These are phyloP conservation scores for Globisporangium sylvaticum DNA, from an alignment of 352 stramenopile species.

Conservation along the genomic window DNA sequence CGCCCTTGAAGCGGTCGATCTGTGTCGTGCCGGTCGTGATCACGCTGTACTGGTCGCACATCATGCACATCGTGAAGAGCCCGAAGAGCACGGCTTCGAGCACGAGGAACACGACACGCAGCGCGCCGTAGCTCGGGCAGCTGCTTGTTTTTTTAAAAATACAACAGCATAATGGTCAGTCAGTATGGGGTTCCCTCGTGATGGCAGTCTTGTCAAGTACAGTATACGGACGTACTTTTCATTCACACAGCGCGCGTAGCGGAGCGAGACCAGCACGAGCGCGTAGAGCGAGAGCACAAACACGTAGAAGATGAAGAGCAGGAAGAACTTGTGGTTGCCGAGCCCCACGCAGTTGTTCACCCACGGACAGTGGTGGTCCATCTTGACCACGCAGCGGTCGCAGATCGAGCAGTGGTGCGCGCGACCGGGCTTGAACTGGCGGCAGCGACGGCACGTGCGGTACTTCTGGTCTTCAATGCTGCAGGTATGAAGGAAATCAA, in stretches of 20 bases:
- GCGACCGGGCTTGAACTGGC: conserved; percentile 94
- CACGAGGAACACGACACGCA: conserved; percentile 83
- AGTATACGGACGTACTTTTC: conserved; percentile 53
- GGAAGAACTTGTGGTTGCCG: conserved; percentile 97
- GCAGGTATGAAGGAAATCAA: conserved; percentile 13
- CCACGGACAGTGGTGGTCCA: conserved; percentile 99
- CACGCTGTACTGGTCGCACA: conserved; percentile 97
- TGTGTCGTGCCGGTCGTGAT: conserved; percentile 95
- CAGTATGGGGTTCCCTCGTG: neutral
- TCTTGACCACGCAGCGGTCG: conserved; percentile 95
- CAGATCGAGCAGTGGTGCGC: conserved; percentile 97
- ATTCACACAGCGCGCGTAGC: conserved; percentile 86
- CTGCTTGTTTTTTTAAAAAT: conserved; percentile 22
- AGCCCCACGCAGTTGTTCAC: conserved; percentile 99
- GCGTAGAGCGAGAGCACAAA: conserved; percentile 95
- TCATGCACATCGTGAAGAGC: conserved; percentile 98
- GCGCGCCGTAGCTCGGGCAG: conserved; percentile 66
- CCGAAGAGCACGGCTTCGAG: conserved; percentile 94
- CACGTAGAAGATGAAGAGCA: conserved; percentile 90
- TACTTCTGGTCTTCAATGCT: conserved; percentile 80
- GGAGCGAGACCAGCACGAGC: conserved; percentile 89
- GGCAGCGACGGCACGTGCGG: conserved; percentile 87
- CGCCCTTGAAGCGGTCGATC: conserved; percentile 96
- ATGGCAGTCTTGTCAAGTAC: neutral
- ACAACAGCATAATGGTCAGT: neutral